A percentile compares a stretch with the other conserved stretches of the same genome.
phyloP scores from a whole-genome alignment of 2,329 filamentous ascomycete species.

The Pseudogymnoascus destructans region DNA sequence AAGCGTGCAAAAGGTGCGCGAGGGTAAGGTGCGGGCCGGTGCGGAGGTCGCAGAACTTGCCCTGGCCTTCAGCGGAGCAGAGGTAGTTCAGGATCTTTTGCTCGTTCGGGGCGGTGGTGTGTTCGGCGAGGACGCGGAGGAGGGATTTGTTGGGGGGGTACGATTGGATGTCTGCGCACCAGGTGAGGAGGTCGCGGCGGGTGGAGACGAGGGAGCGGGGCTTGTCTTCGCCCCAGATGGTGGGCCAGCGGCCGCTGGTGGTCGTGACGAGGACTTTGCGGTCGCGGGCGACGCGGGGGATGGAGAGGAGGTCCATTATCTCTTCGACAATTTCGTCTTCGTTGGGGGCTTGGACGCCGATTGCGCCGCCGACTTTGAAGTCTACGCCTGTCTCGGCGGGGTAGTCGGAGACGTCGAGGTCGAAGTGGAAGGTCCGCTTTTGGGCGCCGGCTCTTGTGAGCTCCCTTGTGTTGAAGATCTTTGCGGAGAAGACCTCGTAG shows the following conservation, averaged over 20 bases:
- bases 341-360: slow-evolving; percentile 87
- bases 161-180: slow-evolving; percentile 90
- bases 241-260: slow-evolving; percentile 77
- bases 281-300: slow-evolving; percentile 72
- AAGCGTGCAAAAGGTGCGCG: slow-evolving; percentile 75
- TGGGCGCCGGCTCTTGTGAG: slow-evolving; percentile 79
- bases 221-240: slow-evolving; percentile 90
- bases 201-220: slow-evolving; percentile 80
- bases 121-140: slow-evolving; percentile 72
- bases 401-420: slow-evolving; percentile 92
- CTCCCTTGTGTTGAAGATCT: slow-evolving; percentile 70
- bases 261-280: slow-evolving; percentile 73
- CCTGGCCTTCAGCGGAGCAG: slow-evolving; percentile 80
- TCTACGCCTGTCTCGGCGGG: slow-evolving; percentile 72
- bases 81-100: slow-evolving; percentile 80
- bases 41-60: slow-evolving; percentile 84
- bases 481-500: slow-evolving; percentile 83
- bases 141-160: slow-evolving; percentile 82
- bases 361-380: slow-evolving; percentile 92
- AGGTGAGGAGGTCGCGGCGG: slow-evolving; percentile 79
- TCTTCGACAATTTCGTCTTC: slow-evolving; percentile 64
- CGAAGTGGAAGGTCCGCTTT: slow-evolving; percentile 96
- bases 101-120: slow-evolving; percentile 68
- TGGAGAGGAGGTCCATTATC: slow-evolving; percentile 65
- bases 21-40: slow-evolving; percentile 79